Evolutionary conservation across 164 flowering plant genomes (phyloP), one percentile per base, ranked within the genome.

Genomic region (Macadamia integrifolia): DNA sequence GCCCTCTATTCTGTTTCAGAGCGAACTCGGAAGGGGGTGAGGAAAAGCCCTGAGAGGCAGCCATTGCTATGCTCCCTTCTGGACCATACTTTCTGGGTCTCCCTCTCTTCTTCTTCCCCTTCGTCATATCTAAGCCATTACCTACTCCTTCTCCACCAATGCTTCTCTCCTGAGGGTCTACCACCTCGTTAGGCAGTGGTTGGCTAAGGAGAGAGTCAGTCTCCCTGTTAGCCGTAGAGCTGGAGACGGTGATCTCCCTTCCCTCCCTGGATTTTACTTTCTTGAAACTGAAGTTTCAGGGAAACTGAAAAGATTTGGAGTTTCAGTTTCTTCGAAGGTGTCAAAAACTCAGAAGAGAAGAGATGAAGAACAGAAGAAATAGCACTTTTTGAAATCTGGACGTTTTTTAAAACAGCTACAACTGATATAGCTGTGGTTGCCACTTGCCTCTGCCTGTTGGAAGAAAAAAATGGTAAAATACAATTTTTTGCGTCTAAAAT

Each of bases 51-150:
- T 23, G 23, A 23, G 23, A 23, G 23, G 23, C 23, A 23, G 23
- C 23, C 23, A 23, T 23, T 23, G 23, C 23, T 23, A 23, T 23
- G 23, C 23, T 80, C n/a, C 88, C 92, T 23, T 87, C 92, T 0
- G 88, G 71, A 18, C 83, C 90, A 65, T 88, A 92, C 74, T 88
- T 92, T 65, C 96, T 84, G 0, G 98, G 98, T 74, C 98, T 84
- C 64, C 95, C 97, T 71, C 93, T 81, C 67, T 80, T 88, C 83
- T 87, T 88, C 77, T 76, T 85, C 18, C 76, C 79, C 62, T 69
- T 62, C 23, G 23, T 23, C 23, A 23, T 23, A 23, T 23, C 23
- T 23, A 23, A 23, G 23, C 23, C 23, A 23, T 23, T 23, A 23
- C 23, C 23, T 23, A 23, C 23, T 23, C 23, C 23, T 23, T 23